A percentile compares a stretch with the other conserved stretches of the same genome.
Conservation (phyloP, 2,329 filamentous ascomycete genomes). For the Curvularia hawaiiensis region DNA sequence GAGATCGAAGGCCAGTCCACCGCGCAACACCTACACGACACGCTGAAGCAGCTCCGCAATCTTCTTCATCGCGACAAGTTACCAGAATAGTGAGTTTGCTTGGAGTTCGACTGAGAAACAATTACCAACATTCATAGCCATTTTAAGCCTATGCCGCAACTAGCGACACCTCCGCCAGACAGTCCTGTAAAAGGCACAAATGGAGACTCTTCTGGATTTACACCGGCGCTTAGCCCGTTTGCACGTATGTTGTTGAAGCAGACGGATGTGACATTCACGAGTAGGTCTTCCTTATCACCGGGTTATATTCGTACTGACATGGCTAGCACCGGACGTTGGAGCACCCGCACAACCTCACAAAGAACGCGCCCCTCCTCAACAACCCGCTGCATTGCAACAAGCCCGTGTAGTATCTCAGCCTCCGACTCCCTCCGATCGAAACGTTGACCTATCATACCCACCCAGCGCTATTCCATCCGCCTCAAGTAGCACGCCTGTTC, state of each 20-base stretch:
- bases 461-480: slow-evolving; percentile 22
- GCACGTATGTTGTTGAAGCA: slow-evolving; percentile 58
- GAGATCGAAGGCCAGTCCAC: slow-evolving; percentile 66
- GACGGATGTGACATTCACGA: slow-evolving; percentile 46
- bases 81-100: slow-evolving; percentile 66
- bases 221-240: slow-evolving; percentile 55
- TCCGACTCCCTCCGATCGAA: slow-evolving; percentile 20
- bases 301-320: slow-evolving; percentile 18
- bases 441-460: slow-evolving; percentile 20
- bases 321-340: slow-evolving; percentile 22
- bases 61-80: slow-evolving; percentile 74
- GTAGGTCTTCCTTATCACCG: slow-evolving; percentile 20
- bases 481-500: slow-evolving; percentile 23
- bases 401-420: slow-evolving; percentile 15
- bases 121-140: slow-evolving; percentile 30
- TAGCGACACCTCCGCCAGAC: slow-evolving; percentile 41
- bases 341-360: slow-evolving; percentile 19
- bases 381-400: slow-evolving; percentile 19
- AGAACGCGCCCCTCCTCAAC: slow-evolving; percentile 14
- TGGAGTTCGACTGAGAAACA: not conserved
- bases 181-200: slow-evolving; percentile 29
- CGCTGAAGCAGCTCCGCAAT: slow-evolving; percentile 74
- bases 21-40: slow-evolving; percentile 71
- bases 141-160: slow-evolving; percentile 40
- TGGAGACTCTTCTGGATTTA: slow-evolving; percentile 22